Conservation (phyloP, 164 flowering plant species). For the Tetracentron sinense region DNA sequence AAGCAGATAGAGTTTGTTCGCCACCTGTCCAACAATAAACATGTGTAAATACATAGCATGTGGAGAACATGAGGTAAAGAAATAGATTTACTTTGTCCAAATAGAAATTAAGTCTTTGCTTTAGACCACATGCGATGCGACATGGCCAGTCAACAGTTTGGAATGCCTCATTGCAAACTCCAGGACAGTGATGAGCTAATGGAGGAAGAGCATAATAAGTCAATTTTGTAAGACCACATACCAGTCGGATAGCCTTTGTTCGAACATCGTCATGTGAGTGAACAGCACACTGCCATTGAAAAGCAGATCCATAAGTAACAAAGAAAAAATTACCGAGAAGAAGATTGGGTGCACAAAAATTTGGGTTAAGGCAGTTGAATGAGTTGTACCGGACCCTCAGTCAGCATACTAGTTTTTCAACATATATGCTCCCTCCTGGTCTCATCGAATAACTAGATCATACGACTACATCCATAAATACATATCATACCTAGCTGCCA, state of each 20-base stretch:
- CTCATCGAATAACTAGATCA: no score
- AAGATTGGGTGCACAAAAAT: not conserved
- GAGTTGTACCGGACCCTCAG: not conserved
- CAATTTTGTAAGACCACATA: constrained; percentile 23
- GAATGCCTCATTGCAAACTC: not conserved
- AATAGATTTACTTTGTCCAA: not conserved
- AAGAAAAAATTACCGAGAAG: not conserved
- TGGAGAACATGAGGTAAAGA: not conserved
- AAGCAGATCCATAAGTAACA: constrained; percentile 13
- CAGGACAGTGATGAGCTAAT: not conserved
- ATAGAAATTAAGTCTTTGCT: not conserved
- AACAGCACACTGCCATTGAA: constrained; percentile 71
- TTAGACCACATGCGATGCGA: no score
- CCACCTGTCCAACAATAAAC: constrained; percentile 49
- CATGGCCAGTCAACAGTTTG: not conserved
- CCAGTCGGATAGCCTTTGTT: constrained; percentile 90
- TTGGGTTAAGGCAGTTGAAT: not conserved
- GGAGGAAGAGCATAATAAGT: not conserved
- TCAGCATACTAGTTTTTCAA: not conserved
- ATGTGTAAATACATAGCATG: not conserved
- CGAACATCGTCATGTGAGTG: constrained; percentile 89
- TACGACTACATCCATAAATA: no score
- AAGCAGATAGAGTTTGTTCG: constrained; percentile 82
- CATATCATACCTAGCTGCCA: no score
- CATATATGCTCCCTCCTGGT: no score